phyloP scores from a whole-genome alignment of 257 asterid species.

The Solanum clarkiae region DNA sequence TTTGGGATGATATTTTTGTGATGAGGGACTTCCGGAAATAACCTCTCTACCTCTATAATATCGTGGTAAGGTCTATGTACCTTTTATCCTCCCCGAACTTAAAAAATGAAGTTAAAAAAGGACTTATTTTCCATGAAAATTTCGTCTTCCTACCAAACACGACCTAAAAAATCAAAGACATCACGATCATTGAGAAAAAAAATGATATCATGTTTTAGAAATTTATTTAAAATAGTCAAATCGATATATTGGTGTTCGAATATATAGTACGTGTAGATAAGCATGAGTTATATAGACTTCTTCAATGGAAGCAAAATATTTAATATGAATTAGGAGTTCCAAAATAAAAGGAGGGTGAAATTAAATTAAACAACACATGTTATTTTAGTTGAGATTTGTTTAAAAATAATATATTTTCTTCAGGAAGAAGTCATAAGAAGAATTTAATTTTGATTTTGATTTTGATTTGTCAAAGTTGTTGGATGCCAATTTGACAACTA shows the following conservation, averaged over 20 bases:
- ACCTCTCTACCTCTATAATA: too few relatives aligned
- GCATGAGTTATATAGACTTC: background rate
- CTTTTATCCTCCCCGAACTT: too few relatives aligned
- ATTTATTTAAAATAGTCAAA: background rate
- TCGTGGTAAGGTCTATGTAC: too few relatives aligned
- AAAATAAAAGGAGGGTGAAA: background rate
- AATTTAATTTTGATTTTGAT: background rate
- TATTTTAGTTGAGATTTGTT: background rate
- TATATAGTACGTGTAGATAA: background rate
- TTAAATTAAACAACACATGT: background rate
- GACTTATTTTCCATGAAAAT: background rate
- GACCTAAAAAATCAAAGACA: background rate
- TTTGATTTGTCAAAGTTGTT: background rate
- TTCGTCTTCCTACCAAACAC: background rate
- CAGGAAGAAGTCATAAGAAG: background rate
- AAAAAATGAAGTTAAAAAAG: background rate
- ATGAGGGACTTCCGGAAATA: too few relatives aligned
- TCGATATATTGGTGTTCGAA: background rate
- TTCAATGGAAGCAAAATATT: background rate
- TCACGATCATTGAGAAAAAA: background rate
- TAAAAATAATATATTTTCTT: background rate
- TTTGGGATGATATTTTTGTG: too few relatives aligned
- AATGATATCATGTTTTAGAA: background rate
- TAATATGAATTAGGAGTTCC: background rate
- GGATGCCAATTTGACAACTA: background rate